Conservation (phyloP, 805 yeast genomes). For the Teunomyces kruisii region DNA sequence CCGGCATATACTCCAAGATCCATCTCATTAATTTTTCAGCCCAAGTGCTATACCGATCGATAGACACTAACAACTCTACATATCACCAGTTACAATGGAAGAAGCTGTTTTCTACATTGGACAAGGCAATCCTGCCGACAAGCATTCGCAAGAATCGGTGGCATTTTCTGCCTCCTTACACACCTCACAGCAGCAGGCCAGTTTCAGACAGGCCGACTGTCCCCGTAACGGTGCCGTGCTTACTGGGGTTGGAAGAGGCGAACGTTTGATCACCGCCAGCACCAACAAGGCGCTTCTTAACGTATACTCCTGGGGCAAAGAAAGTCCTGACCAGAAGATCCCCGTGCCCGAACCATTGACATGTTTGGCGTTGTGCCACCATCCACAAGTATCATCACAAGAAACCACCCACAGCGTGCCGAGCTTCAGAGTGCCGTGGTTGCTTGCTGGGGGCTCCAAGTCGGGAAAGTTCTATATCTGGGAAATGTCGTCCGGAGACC, state of each 20-base stretch:
- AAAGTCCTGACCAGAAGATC: conserved; percentile 72
- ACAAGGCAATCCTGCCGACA: conserved; percentile 44
- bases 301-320: conserved; percentile 69
- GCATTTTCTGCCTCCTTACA: conserved; percentile 46
- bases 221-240: conserved; percentile 45
- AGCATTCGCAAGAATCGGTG: conserved; percentile 42
- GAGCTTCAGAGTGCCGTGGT: conserved; percentile 54
- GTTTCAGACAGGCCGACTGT: conserved; percentile 54
- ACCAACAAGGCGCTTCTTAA: conserved; percentile 72
- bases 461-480: conserved; percentile 82
- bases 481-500: conserved; percentile 78
- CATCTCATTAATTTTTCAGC: conserved; percentile 6
- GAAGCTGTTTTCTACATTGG: conserved; percentile 50
- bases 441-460: conserved; percentile 70
- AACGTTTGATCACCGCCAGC: conserved; percentile 62
- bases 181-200: conserved; percentile 46
- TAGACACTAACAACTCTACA: background rate
- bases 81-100: conserved; percentile 36
- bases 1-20: background rate
- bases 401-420: conserved; percentile 33
- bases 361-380: conserved; percentile 50
- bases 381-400: conserved; percentile 25
- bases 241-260: conserved; percentile 48
- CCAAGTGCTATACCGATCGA: too few relatives aligned
- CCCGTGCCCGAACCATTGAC: conserved; percentile 80